phyloP scores from a whole-genome alignment of 2,329 filamentous ascomycete species.

The Arthrobotrys musiformis region DNA sequence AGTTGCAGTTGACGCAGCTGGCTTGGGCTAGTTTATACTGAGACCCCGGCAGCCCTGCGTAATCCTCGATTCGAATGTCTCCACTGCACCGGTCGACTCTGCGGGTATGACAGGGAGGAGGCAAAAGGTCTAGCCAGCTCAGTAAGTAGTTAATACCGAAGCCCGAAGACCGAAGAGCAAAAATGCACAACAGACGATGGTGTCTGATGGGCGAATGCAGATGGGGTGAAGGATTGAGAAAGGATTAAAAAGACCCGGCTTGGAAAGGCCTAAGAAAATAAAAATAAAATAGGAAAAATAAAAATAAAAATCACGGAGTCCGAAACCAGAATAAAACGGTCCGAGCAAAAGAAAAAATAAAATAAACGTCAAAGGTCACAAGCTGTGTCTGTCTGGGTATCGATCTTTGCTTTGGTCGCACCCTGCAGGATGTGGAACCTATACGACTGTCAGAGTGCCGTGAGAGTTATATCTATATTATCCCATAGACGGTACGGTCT shows the following conservation, averaged over 20 bases:
- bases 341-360: neutral
- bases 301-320: constrained; percentile 10
- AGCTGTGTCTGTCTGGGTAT: neutral
- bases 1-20: constrained; percentile 12
- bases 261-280: neutral
- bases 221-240: neutral
- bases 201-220: neutral
- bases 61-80: constrained; percentile 5
- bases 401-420: neutral
- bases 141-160: neutral
- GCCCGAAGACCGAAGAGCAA: neutral
- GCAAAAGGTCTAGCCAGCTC: neutral
- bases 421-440: neutral
- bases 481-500: neutral
- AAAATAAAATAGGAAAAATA: neutral
- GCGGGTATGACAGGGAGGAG: neutral
- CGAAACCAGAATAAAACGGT: constrained; percentile 14
- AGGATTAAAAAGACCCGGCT: constrained; percentile 9
- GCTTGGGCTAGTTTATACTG: constrained; percentile 9
- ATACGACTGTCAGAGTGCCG: neutral
- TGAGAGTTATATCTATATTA: neutral
- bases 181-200: neutral
- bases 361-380: constrained; percentile 2
- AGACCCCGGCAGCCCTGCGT: constrained; percentile 30
- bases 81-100: neutral